Evolutionary conservation across 352 stramenopile species (phyloP).

Genomic region (Pythium monospermum): DNA sequence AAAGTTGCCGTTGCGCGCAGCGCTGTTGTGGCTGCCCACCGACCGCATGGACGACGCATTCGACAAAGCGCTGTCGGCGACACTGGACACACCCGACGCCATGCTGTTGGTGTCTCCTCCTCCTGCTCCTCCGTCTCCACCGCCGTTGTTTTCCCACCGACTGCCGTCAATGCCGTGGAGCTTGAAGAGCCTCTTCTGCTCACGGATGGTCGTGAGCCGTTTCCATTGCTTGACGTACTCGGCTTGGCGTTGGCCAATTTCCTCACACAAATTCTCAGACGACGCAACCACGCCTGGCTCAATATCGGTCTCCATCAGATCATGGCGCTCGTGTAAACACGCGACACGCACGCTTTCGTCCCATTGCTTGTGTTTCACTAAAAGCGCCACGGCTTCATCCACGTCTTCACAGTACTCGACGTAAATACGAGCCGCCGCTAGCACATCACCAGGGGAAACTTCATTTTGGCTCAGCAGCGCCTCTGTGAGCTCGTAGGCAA

Average conservation of each 20-base stretch:
- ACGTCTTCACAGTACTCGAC: constrained; percentile 71
- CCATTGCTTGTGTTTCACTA: constrained; percentile 62
- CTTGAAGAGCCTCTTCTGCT: constrained; percentile 76
- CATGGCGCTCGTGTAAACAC: constrained; percentile 43
- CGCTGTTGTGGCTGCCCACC: constrained; percentile 79
- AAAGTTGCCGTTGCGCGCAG: constrained; percentile 61
- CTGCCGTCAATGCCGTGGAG: constrained; percentile 72
- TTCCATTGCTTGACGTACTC: constrained; percentile 54
- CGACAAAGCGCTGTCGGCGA: constrained; percentile 50
- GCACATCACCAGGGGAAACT: constrained; percentile 23
- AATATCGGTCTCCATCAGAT: constrained; percentile 72
- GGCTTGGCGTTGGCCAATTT: constrained; percentile 36
- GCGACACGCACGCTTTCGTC: constrained; percentile 50
- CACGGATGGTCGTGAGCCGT: constrained; percentile 53
- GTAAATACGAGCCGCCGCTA: constrained; percentile 49
- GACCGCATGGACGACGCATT: constrained; percentile 58
- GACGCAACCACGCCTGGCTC: constrained; percentile 46
- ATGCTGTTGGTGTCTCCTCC: constrained; percentile 34
- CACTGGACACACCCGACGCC: constrained; percentile 42
- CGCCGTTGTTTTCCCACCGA: constrained; percentile 28
- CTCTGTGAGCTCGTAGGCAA: constrained; percentile 51
- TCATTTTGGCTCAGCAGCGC: constrained; percentile 40
- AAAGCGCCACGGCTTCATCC: constrained; percentile 60
- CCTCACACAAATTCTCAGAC: constrained; percentile 39
- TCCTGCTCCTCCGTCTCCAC: constrained; percentile 19